phyloP scores from a whole-genome alignment of 345 rosid genomes.

The Linum lewisii region DNA sequence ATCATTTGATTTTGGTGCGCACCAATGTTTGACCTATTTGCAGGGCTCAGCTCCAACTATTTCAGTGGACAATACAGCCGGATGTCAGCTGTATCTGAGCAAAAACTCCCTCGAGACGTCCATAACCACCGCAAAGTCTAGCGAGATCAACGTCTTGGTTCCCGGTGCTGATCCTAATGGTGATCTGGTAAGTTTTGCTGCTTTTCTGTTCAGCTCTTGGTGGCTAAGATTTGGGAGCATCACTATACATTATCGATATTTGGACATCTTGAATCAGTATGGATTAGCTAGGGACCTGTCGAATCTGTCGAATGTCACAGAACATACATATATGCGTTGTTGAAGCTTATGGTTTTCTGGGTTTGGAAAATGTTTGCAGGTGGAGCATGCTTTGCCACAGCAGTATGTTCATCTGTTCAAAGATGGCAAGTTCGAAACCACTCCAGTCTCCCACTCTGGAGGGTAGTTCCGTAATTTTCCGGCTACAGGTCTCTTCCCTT shows the following conservation, averaged over 20 bases:
- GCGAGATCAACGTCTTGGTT: conserved; percentile 82
- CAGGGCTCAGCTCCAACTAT: conserved; percentile 95
- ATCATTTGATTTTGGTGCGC: conserved; percentile 7
- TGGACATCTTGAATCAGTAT: too few species aligned
- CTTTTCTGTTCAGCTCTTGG: not conserved
- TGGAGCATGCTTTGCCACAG: conserved; percentile 83
- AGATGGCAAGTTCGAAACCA: conserved; percentile 68
- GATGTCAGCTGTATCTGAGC: conserved; percentile 82
- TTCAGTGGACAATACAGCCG: conserved; percentile 84
- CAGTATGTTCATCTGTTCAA: conserved; percentile 57
- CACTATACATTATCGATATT: too few species aligned
- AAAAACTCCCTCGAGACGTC: conserved; percentile 62
- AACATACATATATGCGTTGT: too few species aligned
- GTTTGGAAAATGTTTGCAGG: too few species aligned
- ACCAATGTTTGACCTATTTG: conserved; percentile 14
- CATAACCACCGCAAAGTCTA: conserved; percentile 89
- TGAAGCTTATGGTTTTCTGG: too few species aligned
- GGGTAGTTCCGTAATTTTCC: conserved; percentile 34
- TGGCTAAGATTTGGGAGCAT: too few species aligned
- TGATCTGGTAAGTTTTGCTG: conserved; percentile 62
- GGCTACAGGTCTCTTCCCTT: not conserved
- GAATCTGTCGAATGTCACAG: too few species aligned
- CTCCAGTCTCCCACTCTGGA: conserved; percentile 94
- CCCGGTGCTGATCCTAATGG: conserved; percentile 57
- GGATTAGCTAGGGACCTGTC: too few species aligned